Evolutionary conservation across 116 monocot species (phyloP).

Genomic region (Thalassia testudinum): DNA sequence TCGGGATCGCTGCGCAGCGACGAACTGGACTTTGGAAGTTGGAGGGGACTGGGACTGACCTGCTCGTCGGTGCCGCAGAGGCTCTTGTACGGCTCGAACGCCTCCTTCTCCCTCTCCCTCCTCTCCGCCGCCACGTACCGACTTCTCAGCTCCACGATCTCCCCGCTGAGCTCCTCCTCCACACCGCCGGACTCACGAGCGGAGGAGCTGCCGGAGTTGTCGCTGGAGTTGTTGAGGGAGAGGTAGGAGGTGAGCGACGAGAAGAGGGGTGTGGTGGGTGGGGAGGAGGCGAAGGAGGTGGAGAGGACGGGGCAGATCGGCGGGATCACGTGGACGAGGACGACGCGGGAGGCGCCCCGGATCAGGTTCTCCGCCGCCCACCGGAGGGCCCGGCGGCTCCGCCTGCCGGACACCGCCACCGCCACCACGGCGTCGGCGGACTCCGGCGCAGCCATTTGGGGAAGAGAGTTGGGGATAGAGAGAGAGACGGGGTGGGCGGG

Average conservation of each 20-base stretch:
- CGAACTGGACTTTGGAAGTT: too few species aligned
- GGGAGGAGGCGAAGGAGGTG: neutral
- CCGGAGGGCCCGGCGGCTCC: conserved; percentile 11
- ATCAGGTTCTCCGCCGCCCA: conserved; percentile 21
- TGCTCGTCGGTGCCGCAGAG: conserved; percentile 31
- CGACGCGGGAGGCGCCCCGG: conserved; percentile 10
- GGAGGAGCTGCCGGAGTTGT: neutral
- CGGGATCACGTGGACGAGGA: conserved; percentile 17
- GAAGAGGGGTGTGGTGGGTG: neutral
- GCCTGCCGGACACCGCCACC: conserved; percentile 10
- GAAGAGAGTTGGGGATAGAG: too few species aligned
- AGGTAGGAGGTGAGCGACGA: neutral
- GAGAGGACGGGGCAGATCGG: conserved; percentile 5
- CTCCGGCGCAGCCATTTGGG: neutral
- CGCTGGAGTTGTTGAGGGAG: too few species aligned
- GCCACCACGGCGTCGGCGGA: conserved; percentile 3
- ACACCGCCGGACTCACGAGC: conserved; percentile 11
- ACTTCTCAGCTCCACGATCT: conserved; percentile 23
- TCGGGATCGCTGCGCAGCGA: too few species aligned
- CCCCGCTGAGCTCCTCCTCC: conserved; percentile 21
- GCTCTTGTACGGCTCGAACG: conserved; percentile 14
- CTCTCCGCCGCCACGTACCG: conserved; percentile 20
- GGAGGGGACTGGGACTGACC: too few species aligned
- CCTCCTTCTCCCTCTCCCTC: conserved; percentile 16
- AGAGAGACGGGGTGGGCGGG: too few species aligned